Base-by-base conservation (phyloP, 2,329 filamentous ascomycete genomes). In the Drechslera avenae region DNA sequence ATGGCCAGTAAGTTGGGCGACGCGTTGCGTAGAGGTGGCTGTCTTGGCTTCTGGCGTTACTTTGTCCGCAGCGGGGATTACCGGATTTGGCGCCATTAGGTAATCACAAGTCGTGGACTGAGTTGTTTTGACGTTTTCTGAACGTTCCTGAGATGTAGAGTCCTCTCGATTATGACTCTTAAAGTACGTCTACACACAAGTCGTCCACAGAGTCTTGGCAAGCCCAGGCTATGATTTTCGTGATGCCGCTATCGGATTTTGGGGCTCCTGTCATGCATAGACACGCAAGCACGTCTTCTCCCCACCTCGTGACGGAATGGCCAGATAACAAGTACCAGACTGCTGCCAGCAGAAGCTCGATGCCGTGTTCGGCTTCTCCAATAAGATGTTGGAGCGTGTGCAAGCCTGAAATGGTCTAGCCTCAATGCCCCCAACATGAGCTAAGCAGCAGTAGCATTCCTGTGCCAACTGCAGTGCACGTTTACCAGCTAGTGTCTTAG, bases 221-320 rank as follows among this genome's bases (percentile, higher is more conserved):
- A 28, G 12, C 39, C 19, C 33, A 17, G 49, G 39, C 16, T 26
- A 39, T 42, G 50, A 48, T 58, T 54, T 54, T 60, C 55, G 43
- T n/a, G 30, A 9, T 28, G 26, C 49, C 53, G 49, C 35, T 52
- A 28, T 28, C 26, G 26, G 26, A 28, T 28, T 56, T 58, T 44
- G 49, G 49, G 37, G 26, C 14, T 50, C 39, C 52, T 44, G 46
- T 33, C 34, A 17, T 40, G 41, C 49, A 49, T 44, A 30, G 21
- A 36, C 43, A 19, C 36, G 46, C 43, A 54, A 70, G 62, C 64
- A 70, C 67, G 67, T 58, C 67, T 70, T 69, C 56, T 53, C 64
- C 60, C 66, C 66, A 60, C 63, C 52, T 39, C 48, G 39, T 70
- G 64, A 69, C 67, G 60, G 46, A 57, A 66, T 62, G 32, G 26